These are phyloP conservation scores for Monosporascus sp. DNA, from an alignment of 2,329 filamentous ascomycete genomes.

Conservation along the genomic window DNA sequence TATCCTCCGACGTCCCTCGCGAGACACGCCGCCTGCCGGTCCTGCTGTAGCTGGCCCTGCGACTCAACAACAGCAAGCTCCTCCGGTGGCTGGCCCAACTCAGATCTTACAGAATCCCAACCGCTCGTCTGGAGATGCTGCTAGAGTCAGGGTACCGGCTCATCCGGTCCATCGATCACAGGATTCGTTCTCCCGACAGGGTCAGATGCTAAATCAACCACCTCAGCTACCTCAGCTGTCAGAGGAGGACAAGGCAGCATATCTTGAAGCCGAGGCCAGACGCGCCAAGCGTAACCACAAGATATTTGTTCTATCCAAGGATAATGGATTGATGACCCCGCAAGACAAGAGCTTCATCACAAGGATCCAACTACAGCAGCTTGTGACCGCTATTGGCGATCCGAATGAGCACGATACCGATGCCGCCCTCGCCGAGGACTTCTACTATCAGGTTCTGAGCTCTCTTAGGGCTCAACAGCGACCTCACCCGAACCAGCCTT, in stretches of 20 bases:
- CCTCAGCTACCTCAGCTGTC: constrained; percentile 71
- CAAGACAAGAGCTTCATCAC: constrained; percentile 99
- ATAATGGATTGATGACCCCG: constrained; percentile 97
- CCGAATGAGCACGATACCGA: constrained; percentile 75
- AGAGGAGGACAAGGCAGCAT: constrained; percentile 77
- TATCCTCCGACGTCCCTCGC: constrained; percentile 48
- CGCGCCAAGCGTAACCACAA: constrained; percentile 97
- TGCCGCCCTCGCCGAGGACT: constrained; percentile 81
- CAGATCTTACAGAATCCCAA: constrained; percentile 80
- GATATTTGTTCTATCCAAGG: constrained; percentile 86
- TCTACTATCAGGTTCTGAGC: constrained; percentile 97
- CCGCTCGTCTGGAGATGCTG: constrained; percentile 47
- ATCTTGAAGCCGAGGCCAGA: constrained; percentile 86
- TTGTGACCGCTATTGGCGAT: constrained; percentile 87
- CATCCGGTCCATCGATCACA: constrained; percentile 37
- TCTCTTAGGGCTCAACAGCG: constrained; percentile 87
- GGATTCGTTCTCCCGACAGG: constrained; percentile 54
- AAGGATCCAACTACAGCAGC: constrained; percentile 91
- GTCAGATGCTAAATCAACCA: constrained; percentile 52
- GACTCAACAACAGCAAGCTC: constrained; percentile 27
- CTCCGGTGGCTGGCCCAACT: constrained; percentile 50
- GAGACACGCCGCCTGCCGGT: constrained; percentile 32
- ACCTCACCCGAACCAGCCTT: constrained; percentile 85
- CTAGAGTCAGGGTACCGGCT: constrained; percentile 27
- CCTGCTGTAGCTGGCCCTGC: constrained; percentile 27